These are phyloP conservation scores for Barbarea vulgaris DNA, from an alignment of 345 rosid species.

Conservation along the genomic window DNA sequence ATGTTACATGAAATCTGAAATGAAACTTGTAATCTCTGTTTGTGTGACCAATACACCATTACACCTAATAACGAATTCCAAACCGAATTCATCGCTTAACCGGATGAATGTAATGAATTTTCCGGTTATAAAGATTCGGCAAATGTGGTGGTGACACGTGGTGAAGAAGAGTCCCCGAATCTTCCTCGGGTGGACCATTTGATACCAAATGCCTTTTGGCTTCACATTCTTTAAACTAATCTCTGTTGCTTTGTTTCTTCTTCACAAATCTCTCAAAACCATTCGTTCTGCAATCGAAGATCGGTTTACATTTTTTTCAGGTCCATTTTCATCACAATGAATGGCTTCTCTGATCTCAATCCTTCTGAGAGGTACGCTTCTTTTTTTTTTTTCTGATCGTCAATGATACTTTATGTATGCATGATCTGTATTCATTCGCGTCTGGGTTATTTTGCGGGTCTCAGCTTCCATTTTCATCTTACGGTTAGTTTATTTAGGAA, in stretches of 20 bases:
- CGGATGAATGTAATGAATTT: background rate
- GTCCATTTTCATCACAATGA: slow-evolving; percentile 23
- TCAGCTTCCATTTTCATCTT: no score
- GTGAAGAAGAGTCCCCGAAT: slow-evolving; percentile 26
- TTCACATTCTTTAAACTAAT: slow-evolving; percentile 1
- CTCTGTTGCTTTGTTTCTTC: background rate
- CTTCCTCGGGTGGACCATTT: slow-evolving; percentile 12
- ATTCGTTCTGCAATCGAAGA: slow-evolving; percentile 18
- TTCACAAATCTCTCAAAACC: background rate
- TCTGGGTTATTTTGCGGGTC: no score
- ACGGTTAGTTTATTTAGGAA: no score
- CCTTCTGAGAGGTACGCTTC: slow-evolving; percentile 31
- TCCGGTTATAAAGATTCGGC: slow-evolving; percentile 4
- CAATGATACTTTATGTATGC: slow-evolving; percentile 1
- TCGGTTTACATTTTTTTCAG: background rate
- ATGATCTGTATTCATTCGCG: no score
- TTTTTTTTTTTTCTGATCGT: background rate
- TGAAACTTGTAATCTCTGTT: background rate
- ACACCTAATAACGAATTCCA: background rate
- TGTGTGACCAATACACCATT: background rate
- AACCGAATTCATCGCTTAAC: background rate
- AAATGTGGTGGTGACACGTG: slow-evolving; percentile 21
- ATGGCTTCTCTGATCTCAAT: slow-evolving; percentile 35
- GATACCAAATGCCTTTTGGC: slow-evolving; percentile 17
- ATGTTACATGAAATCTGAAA: background rate